Evolutionary conservation across 345 rosid species (phyloP).

Genomic region (Excoecaria agallocha): DNA sequence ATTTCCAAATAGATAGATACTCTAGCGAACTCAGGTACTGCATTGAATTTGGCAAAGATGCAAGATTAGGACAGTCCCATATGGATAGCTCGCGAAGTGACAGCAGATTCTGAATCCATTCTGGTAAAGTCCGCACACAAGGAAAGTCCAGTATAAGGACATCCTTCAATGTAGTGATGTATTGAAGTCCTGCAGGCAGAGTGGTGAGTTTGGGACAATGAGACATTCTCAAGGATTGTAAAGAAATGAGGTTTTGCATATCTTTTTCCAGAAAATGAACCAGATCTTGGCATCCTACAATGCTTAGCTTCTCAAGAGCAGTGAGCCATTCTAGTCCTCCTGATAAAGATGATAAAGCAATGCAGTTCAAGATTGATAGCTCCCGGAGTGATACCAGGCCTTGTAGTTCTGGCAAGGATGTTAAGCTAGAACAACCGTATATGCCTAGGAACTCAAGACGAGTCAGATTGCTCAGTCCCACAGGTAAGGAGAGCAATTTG

Average conservation of each 20-base stretch:
- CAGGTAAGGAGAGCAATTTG: not conserved
- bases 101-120: not conserved
- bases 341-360: not conserved
- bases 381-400: not conserved
- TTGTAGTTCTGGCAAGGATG: conserved; percentile 2
- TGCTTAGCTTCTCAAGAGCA: conserved; percentile 1
- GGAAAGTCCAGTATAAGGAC: conserved; percentile 4
- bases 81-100: not conserved
- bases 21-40: not conserved
- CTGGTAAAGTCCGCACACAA: not conserved
- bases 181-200: not conserved
- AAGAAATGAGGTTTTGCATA: not conserved
- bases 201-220: conserved; percentile 2
- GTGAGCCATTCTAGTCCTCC: not conserved
- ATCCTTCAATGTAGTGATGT: conserved; percentile 5
- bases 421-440: not conserved
- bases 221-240: not conserved
- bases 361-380: not conserved
- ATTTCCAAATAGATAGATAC: conserved; percentile 1
- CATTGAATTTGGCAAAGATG: conserved; percentile 4
- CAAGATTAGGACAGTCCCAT: conserved; percentile 8
- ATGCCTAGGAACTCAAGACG: not conserved
- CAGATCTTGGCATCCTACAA: not conserved
- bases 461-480: not conserved
- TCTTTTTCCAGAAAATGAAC: not conserved